Percentiles rank a stretch among this genome's conserved stretches.
These are phyloP conservation scores for Rhododendron ferrugineum DNA, from an alignment of 148 eudicot genomes.

Conservation along the genomic window DNA sequence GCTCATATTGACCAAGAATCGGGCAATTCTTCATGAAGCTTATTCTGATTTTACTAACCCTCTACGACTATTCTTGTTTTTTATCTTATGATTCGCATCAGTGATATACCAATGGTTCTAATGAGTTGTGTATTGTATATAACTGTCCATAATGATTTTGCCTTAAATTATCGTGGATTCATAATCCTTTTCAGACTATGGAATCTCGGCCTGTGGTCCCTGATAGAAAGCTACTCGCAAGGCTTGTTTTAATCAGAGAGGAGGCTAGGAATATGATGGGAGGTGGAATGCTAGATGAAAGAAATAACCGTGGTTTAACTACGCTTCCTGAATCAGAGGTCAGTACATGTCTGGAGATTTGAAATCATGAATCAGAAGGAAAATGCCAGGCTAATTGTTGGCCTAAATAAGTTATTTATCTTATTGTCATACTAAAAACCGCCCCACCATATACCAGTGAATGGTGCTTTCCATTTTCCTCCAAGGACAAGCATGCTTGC, in stretches of 20 bases:
- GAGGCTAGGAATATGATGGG: slow-evolving; percentile 99
- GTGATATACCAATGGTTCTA: neutral
- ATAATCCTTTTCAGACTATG: slow-evolving; percentile 63
- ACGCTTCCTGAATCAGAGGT: slow-evolving; percentile 98
- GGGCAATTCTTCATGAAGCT: neutral
- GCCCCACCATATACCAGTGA: neutral
- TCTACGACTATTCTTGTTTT: neutral
- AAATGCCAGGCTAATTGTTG: neutral
- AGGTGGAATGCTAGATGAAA: slow-evolving; percentile 92
- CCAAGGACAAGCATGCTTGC: neutral
- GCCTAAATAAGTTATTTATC: neutral
- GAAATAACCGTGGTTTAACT: slow-evolving; percentile 86
- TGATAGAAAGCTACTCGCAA: slow-evolving; percentile 89
- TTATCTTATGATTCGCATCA: neutral
- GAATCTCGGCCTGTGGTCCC: slow-evolving; percentile 85
- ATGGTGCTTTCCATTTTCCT: neutral
- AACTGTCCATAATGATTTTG: neutral
- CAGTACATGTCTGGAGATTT: slow-evolving; percentile 10
- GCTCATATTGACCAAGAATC: neutral
- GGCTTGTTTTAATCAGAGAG: slow-evolving; percentile 95
- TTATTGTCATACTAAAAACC: neutral
- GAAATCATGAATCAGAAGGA: neutral
- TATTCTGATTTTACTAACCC: neutral
- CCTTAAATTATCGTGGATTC: neutral
- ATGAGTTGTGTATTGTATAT: neutral